Base-by-base conservation (phyloP, 108 stramenopile species). In the Asterionellopsis glacialis region DNA sequence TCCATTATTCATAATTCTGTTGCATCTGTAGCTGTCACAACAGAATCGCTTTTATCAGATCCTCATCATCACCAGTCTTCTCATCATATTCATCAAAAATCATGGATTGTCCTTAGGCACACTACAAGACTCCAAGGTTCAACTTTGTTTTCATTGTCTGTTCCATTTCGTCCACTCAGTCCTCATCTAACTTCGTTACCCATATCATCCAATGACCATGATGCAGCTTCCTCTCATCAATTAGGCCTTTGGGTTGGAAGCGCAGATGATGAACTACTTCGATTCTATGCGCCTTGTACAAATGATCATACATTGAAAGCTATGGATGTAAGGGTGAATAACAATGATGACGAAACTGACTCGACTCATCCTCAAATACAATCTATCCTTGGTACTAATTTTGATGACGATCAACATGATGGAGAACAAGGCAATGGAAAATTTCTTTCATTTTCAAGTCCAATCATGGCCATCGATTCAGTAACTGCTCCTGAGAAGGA, bases 401-500 rank as follows among this genome's bases (percentile, higher is more conserved):
- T 48, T 16, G 47, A 21, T 48, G 19, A 21, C 43, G 43, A 13
- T 14, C 11, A 13, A 13, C 14, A 14, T 21, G 47, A 19, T 9
- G 47, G 47, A 48, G 47, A 16, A 48, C 21, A 21, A 16, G 9
- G 47, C 47, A 21, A 48, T 48, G 47, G 47, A 4, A 48, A 21
- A 21, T 16, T 48, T 48, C 9, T 19, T 48, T 21, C 47, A 7
- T 33, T 76, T 23, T 41, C 59, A 16, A 66, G 69, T 44, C 69
- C 75, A 11, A 59, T 76, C 15, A 66, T 76, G 69, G 67, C 58
- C 12, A 51, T 76, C 23, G 74, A 64, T 26, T 64, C 63, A 51
- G 28, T 41, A 23, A 21, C 25, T 41, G 48, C 53, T 43, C 2
- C 33, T 5, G 7, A 2, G 7, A 7, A 33, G 33, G 5, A 33